A percentile compares a stretch with the other conserved stretches of the same genome.
Evolutionary conservation across 1,284 basidiomycete genomes (phyloP).

Genomic region (Pseudozyma pruni): DNA sequence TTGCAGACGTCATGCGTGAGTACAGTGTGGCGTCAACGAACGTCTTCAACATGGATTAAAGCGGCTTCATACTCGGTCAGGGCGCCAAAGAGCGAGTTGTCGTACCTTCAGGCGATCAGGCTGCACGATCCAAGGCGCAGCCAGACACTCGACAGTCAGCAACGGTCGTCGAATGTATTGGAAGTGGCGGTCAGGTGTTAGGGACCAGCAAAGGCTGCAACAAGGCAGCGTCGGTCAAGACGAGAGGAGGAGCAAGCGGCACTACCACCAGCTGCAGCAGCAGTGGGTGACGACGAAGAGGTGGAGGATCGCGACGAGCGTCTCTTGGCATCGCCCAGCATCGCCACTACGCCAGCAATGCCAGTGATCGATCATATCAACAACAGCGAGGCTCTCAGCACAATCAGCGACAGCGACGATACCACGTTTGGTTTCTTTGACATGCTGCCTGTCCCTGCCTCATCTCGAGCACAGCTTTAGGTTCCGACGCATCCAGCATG

Average conservation of each 20-base stretch:
- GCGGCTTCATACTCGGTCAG: too few species aligned
- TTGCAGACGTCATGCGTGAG: constrained; percentile 4
- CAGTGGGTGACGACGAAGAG: neutral
- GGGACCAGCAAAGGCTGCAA: neutral
- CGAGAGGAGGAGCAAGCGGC: constrained; percentile 7
- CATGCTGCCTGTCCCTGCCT: neutral
- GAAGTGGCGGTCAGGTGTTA: constrained; percentile 6
- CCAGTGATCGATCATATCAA: neutral
- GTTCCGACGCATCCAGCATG: constrained; percentile 2
- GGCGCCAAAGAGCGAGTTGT: constrained; percentile 6
- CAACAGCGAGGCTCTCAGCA: constrained; percentile 6
- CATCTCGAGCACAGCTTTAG: neutral
- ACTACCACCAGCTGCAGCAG: constrained; percentile 1
- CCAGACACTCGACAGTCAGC: constrained; percentile 5
- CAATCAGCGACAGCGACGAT: neutral
- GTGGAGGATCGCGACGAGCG: neutral
- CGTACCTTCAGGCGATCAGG: constrained; percentile 5
- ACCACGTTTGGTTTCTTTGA: neutral
- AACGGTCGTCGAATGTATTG: constrained; percentile 16
- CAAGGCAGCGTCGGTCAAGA: neutral
- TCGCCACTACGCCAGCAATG: neutral
- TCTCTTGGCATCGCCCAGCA: neutral
- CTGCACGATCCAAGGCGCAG: constrained; percentile 7
- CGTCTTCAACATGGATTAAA: constrained; percentile 17
- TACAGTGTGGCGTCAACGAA: constrained; percentile 6